Base-by-base conservation (phyloP, 192 early-diverging fungal species). In the Thoreauomyces humboldtii region DNA sequence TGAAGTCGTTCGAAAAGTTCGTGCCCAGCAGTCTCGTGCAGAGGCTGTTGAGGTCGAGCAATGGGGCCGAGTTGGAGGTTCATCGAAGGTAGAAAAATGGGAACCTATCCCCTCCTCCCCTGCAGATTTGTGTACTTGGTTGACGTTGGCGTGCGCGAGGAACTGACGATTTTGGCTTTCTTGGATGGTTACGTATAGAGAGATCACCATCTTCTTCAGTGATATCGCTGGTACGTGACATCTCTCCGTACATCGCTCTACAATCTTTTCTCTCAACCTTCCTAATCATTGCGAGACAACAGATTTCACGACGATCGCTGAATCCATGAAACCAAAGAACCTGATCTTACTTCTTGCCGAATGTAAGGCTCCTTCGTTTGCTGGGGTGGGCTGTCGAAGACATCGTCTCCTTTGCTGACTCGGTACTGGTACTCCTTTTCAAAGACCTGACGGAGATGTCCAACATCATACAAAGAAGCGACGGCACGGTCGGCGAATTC, bases 171-270 rank as follows among this genome's bases (percentile, higher is more conserved):
- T 11, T 14, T 42, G 41, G 11, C 41, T 42, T 11, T 11, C 11
- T 42, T 42, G 11, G n/a, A 42, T 14, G 11, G 11, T n/a, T n/a
- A 42, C 41, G 11, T 42, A n/a, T n/a, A n/a, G 41, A 11, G 31
- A 54, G 33, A 15, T 59, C 41, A 59, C 48, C 22, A 51, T 59
- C 24, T 59, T 59, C 38, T 59, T 59, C 45, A 46, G 41, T 36
- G 58, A 59, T 43, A 51, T 59, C 31, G 58, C 58, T 17, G 19
- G n/a, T n/a, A n/a, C n/a, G n/a, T n/a, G n/a, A n/a, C n/a, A n/a
- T n/a, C n/a, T n/a, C n/a, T n/a, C n/a, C n/a, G n/a, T n/a, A n/a
- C n/a, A n/a, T n/a, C n/a, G n/a, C n/a, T n/a, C n/a, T n/a, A n/a
- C n/a, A n/a, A n/a, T n/a, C n/a, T n/a, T 41, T 41, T 17, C 38